Base-by-base conservation (phyloP, 2,329 filamentous ascomycete genomes). In the Hymenoscyphus fraxineus region DNA sequence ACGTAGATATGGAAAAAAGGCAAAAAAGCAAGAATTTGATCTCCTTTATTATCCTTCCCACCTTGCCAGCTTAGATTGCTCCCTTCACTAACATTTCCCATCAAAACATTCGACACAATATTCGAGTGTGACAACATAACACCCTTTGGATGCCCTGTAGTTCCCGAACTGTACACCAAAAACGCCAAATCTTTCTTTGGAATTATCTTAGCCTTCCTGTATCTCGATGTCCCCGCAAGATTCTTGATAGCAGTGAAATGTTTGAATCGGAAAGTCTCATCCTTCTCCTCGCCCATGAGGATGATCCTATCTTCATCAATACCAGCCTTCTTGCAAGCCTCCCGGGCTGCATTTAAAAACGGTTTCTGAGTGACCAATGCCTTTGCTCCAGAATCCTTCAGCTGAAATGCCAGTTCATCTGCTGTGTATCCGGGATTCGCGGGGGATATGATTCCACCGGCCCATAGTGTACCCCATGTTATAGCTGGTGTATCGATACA, bases 1-100 rank as follows among this genome's bases (percentile, higher is more conserved):
- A 90, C 92, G 73, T 96, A 97, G 67, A 96, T 93, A 75, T 97
- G 93, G 78, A 93, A 97, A 76, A 97, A 95, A 0, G 93, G 93
- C 12, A 97, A 77, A 65, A 96, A 89, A 1, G 90, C 91, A 6
- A 97, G 77, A 38, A 95, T 80, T 65, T 84, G 86, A 74, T 97
- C 93, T 0, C 87, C 84, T 63, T 86, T 81, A 9, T 86, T 86
- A 72, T 85, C 83, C 1, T 80, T 74, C 0, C 85, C 83, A 4
- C 87, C 86, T 47, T 83, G 79, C 75, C 85, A 85, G 22, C 78
- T 80, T 62, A 91, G 75, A 55, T 86, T 81, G 0, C 78, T 79
- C 1, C 78, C 80, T 64, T 92, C 88, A 4, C 82, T 78, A 32
- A 77, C 73, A 1, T 76, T 75, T 35, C 82, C 73, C 77, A 91